Percentiles rank a stretch among this genome's conserved stretches.
These are phyloP conservation scores for Debaryomycetaceae sp. DNA, from an alignment of 1,139 yeast species.

Conservation along the genomic window DNA sequence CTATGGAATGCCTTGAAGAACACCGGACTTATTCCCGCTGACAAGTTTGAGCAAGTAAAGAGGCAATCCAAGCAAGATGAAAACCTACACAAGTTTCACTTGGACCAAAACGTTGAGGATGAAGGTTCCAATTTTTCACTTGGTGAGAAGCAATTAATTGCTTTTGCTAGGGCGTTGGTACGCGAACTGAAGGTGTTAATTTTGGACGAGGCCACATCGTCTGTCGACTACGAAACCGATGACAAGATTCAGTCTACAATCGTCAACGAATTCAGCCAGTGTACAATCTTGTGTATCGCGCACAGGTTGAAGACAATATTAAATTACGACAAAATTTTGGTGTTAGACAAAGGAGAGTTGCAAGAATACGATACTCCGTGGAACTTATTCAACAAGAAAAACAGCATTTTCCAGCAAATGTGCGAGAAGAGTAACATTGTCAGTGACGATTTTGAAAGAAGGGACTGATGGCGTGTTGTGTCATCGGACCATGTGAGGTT, in stretches of 20 bases:
- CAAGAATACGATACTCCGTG: conserved; percentile 23
- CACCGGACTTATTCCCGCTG: conserved; percentile 24
- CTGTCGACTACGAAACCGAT: conserved; percentile 43
- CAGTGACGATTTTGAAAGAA: conserved; percentile 18
- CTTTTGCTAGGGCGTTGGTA: conserved; percentile 40
- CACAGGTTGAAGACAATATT: conserved; percentile 38
- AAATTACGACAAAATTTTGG: conserved; percentile 34
- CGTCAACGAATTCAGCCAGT: conserved; percentile 27
- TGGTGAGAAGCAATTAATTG: conserved; percentile 39
- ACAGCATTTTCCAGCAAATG: conserved; percentile 47
- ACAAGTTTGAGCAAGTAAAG: conserved; percentile 10
- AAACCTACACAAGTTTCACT: conserved; percentile 24
- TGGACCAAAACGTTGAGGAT: conserved; percentile 35
- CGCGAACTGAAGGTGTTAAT: conserved; percentile 34
- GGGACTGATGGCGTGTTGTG: background rate
- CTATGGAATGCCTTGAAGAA: conserved; percentile 35
- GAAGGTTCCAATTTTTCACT: conserved; percentile 38
- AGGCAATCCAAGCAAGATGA: conserved; percentile 10
- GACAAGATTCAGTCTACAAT: conserved; percentile 35
- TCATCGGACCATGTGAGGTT: too few relatives aligned
- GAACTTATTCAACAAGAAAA: conserved; percentile 17
- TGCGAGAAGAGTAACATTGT: conserved; percentile 52
- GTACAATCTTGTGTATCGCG: conserved; percentile 40
- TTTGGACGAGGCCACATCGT: conserved; percentile 41
- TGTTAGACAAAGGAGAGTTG: conserved; percentile 27